Conservation (phyloP, 805 yeast genomes). For the Saccharomycopsis vini region DNA sequence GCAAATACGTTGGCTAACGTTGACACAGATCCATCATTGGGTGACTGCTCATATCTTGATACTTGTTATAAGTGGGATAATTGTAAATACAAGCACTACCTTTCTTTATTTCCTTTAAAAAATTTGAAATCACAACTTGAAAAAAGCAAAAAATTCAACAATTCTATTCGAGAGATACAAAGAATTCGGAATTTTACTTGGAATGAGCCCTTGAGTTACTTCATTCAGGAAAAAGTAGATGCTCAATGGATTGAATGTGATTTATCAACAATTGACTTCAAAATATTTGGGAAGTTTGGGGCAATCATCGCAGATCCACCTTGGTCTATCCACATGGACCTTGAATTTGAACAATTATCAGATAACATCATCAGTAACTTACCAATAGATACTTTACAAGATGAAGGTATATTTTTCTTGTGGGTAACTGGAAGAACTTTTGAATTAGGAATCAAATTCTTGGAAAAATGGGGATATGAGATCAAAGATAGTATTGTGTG, state of each 20-base stretch:
- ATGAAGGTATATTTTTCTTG: conserved; percentile 71
- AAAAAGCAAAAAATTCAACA: conserved; percentile 20
- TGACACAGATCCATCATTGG: conserved; percentile 64
- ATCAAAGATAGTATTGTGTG: conserved; percentile 77
- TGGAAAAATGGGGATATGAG: conserved; percentile 74
- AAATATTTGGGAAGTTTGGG: conserved; percentile 67
- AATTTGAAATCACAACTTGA: conserved; percentile 8
- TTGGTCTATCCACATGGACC: conserved; percentile 91
- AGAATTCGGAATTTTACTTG: conserved; percentile 35
- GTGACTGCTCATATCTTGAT: conserved; percentile 90
- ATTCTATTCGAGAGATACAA: conserved; percentile 10
- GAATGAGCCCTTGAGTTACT: conserved; percentile 36
- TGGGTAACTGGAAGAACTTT: conserved; percentile 97
- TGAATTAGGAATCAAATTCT: conserved; percentile 74
- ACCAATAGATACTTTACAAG: conserved; percentile 62
- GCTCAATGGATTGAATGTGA: conserved; percentile 88
- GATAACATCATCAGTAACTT: conserved; percentile 23
- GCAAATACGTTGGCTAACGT: conserved; percentile 9
- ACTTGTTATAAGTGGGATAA: conserved; percentile 74
- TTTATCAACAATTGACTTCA: conserved; percentile 63
- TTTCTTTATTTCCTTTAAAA: conserved; percentile 36
- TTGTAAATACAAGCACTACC: conserved; percentile 78
- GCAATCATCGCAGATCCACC: conserved; percentile 90
- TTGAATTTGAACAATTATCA: conserved; percentile 1
- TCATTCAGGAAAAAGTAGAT: conserved; percentile 29